Percentiles rank a stretch among this genome's conserved stretches.
These are phyloP conservation scores for Calonectria honghensis DNA, from an alignment of 2,329 filamentous ascomycete genomes.

Conservation along the genomic window DNA sequence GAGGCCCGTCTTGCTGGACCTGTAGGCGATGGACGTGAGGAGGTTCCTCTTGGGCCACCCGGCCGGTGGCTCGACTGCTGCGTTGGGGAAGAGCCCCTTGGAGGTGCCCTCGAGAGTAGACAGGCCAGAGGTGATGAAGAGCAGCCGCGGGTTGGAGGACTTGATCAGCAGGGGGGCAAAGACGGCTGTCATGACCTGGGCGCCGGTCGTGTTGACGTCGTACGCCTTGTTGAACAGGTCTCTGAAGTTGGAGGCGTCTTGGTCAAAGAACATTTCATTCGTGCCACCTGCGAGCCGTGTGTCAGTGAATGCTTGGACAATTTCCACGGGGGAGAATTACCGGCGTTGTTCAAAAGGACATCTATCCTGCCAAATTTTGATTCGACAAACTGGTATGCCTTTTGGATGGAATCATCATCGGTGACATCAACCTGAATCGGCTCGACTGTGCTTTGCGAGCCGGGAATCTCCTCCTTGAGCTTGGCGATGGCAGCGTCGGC, in stretches of 20 bases:
- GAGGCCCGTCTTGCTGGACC: constrained; percentile 25
- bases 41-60: constrained; percentile 29
- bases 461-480: constrained; percentile 63
- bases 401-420: constrained; percentile 70
- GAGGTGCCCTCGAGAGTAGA: constrained; percentile 24
- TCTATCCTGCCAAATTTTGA: constrained; percentile 68
- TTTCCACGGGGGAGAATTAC: constrained; percentile 51
- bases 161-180: constrained; percentile 67
- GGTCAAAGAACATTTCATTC: constrained; percentile 62
- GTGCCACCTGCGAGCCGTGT: constrained; percentile 58
- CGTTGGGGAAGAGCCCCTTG: neutral
- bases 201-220: constrained; percentile 70
- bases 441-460: constrained; percentile 64
- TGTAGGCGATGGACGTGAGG: neutral
- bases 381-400: constrained; percentile 65
- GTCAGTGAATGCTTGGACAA: neutral
- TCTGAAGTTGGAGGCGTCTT: constrained; percentile 58
- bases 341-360: constrained; percentile 75
- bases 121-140: constrained; percentile 67
- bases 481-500: constrained; percentile 67
- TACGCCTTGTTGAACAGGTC: constrained; percentile 67
- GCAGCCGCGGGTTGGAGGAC: constrained; percentile 64
- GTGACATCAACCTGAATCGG: constrained; percentile 72
- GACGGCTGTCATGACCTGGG: constrained; percentile 62
- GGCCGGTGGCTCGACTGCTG: neutral